Conservation (phyloP, 2,329 filamentous ascomycete genomes). For the Botrytis elliptica region DNA sequence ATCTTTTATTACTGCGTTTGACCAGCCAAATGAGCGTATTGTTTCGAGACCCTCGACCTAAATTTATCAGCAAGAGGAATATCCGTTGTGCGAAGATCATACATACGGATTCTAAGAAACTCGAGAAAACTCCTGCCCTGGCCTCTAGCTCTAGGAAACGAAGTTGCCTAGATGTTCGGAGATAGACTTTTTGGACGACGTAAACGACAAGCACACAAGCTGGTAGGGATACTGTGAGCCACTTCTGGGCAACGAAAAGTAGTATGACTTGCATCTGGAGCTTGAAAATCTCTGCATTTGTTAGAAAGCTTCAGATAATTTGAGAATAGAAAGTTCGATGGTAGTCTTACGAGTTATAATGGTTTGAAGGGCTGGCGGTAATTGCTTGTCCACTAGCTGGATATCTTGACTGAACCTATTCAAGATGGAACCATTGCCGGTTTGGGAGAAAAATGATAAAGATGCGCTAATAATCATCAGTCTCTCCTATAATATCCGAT, state of each 20-base stretch:
- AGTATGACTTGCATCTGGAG: conserved; percentile 49
- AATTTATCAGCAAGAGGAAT: background rate
- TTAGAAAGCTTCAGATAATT: background rate
- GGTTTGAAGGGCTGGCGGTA: conserved; percentile 38
- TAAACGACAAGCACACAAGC: conserved; percentile 49
- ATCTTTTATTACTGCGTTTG: conserved; percentile 44
- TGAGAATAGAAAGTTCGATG: background rate
- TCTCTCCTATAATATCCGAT: background rate
- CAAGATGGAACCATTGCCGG: conserved; percentile 44
- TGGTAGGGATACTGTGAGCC: conserved; percentile 47
- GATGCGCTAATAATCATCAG: conserved; percentile 11
- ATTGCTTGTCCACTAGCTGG: conserved; percentile 26
- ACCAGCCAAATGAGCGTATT: conserved; percentile 57
- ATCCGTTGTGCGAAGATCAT: background rate
- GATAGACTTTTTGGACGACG: conserved; percentile 55
- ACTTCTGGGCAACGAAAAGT: conserved; percentile 48
- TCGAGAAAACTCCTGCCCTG: conserved; percentile 51
- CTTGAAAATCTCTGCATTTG: conserved; percentile 28
- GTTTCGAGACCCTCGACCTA: conserved; percentile 52
- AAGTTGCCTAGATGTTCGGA: conserved; percentile 59
- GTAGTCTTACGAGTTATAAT: conserved; percentile 39
- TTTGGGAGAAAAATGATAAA: conserved; percentile 41
- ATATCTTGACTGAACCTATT: conserved; percentile 40
- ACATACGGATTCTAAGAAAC: conserved; percentile 43
- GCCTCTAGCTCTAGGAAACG: conserved; percentile 61